phyloP scores from a whole-genome alignment of 768 basidiomycete genomes.

The Podaxis sp. region DNA sequence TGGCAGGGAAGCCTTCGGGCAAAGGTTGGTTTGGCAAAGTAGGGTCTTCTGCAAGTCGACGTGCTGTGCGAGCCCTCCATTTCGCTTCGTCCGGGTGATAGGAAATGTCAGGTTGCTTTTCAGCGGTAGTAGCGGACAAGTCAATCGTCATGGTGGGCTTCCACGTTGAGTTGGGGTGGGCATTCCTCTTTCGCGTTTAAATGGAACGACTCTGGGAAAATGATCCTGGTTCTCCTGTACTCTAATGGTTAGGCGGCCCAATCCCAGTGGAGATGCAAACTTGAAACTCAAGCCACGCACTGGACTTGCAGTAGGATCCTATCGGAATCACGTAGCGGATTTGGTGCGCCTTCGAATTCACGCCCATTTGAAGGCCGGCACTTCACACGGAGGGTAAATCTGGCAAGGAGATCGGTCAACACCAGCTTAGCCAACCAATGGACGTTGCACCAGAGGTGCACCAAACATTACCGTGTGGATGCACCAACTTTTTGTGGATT shows the following conservation, averaged over 20 bases:
- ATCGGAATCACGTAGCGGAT: background rate
- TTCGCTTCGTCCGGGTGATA: slow-evolving; percentile 42
- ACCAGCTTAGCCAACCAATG: background rate
- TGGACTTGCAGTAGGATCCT: background rate
- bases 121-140: slow-evolving; percentile 14
- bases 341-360: slow-evolving; percentile 2
- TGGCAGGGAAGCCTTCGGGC: slow-evolving; percentile 34
- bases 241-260: background rate
- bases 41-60: slow-evolving; percentile 37
- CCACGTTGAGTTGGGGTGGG: background rate
- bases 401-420: background rate
- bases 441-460: background rate
- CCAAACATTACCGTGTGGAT: background rate
- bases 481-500: background rate
- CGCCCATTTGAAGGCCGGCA: background rate
- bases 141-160: slow-evolving; percentile 3
- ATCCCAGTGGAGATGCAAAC: background rate
- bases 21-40: slow-evolving; percentile 30
- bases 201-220: slow-evolving; percentile 7
- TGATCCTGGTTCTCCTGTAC: background rate
- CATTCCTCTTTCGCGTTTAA: background rate
- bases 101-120: slow-evolving; percentile 37
- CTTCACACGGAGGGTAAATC: background rate
- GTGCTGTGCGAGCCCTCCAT: slow-evolving; percentile 34
- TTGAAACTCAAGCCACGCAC: background rate